A percentile compares a stretch with the other conserved stretches of the same genome.
Conservation (phyloP, 805 yeast species). For the Wickerhamiella galacta region DNA sequence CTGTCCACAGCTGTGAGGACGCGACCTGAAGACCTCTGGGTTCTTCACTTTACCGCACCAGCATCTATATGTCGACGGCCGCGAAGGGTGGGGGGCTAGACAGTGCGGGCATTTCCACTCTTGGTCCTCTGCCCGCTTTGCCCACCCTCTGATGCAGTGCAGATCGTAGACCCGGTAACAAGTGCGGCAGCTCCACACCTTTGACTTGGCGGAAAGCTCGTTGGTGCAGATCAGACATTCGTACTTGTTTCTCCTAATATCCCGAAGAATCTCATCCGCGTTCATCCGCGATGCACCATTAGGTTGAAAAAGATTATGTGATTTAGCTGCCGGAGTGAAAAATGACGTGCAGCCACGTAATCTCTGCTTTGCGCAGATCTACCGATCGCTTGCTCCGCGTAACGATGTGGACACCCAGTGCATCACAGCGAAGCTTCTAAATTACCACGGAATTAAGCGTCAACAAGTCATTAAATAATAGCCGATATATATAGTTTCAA, state of each 20-base stretch:
- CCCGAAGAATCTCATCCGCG: conserved; percentile 23
- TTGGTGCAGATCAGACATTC: conserved; percentile 79
- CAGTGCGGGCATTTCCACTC: conserved; percentile 16
- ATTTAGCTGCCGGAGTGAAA: too few relatives aligned
- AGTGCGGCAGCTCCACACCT: conserved; percentile 60
- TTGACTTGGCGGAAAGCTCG: conserved; percentile 48
- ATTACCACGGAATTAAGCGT: too few relatives aligned
- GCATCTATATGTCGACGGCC: conserved; percentile 9
- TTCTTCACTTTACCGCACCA: conserved; percentile 14
- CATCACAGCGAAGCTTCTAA: too few relatives aligned
- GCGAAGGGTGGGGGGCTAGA: conserved; percentile 2
- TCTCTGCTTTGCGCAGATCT: too few relatives aligned
- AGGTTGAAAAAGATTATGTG: too few relatives aligned
- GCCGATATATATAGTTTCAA: too few relatives aligned
- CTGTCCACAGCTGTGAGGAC: conserved; percentile 17
- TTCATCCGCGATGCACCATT: too few relatives aligned
- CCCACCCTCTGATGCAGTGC: conserved; percentile 79
- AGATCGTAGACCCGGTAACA: conserved; percentile 79
- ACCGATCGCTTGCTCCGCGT: too few relatives aligned
- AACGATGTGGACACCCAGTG: too few relatives aligned
- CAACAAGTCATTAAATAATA: too few relatives aligned
- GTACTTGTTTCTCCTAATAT: conserved; percentile 52
- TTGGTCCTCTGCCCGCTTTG: conserved; percentile 39
- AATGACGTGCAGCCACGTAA: too few relatives aligned
- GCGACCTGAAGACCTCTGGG: conserved; percentile 4